Base-by-base conservation (phyloP, 2,329 filamentous ascomycete species). In the Xylaria sp. region DNA sequence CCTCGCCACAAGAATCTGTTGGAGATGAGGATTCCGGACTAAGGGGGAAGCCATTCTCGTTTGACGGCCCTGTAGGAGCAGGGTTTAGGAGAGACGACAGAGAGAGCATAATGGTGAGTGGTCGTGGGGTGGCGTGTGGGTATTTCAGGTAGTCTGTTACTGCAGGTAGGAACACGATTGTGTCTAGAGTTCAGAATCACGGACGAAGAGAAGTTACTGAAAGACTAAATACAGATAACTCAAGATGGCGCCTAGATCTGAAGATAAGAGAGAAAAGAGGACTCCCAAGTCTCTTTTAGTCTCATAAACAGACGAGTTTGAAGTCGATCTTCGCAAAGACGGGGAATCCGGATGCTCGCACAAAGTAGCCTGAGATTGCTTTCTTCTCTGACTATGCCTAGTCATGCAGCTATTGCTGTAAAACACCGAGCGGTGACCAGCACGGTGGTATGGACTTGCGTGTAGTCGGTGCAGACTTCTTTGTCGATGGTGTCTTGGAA, bases 61-160 rank as follows among this genome's bases (percentile, higher is more conserved):
- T 77, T 79, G 83, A 74, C 63, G 79, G 77, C 72, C 82, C 80
- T 66, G 84, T 78, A 70, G 86, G 83, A 61, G 84, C 80, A 73
- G 90, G 90, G 77, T 92, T 92, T 77, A 92, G 86, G 75, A 92
- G 84, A 72, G 88, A 90, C 46, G 88, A 84, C 73, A 92, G 84
- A 57, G 90, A 89, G 69, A 91, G 80, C 90, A 92, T 92, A 76
- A 75, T 79, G 76, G 77, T 79, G 79, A 76, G 69, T 72, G 69
- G 65, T 68, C 66, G 73, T 77, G 77, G 72, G 69, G 67, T 66
- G 52, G 52, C 66, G 58, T 63, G 79, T 80, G 78, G 81, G 71
- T 78, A 79, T 86, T 81, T 77, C 73, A 78, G 79, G 69, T 76
- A 74, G 75, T 75, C 78, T 71, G 69, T 69, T 70, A 74, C 75